phyloP scores from a whole-genome alignment of 352 stramenopile genomes.

The Nothophytophthora sp. region DNA sequence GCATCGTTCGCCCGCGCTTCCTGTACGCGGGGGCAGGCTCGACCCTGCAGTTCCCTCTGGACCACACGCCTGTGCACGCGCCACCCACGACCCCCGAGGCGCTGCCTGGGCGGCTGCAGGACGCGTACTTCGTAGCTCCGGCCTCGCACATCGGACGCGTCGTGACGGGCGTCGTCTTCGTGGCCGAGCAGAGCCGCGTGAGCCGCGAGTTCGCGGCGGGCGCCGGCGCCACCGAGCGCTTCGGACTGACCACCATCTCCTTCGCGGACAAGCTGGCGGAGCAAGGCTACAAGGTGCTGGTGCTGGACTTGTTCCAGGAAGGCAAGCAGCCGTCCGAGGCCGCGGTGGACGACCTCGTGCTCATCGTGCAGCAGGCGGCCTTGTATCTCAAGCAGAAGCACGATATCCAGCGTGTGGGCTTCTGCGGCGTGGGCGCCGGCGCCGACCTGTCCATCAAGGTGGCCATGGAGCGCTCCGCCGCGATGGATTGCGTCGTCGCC shows the following conservation, averaged over 20 bases:
- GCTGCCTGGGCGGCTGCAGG: slow-evolving; percentile 16
- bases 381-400: slow-evolving; percentile 70
- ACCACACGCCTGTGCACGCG: slow-evolving; percentile 11
- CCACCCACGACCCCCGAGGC: background rate
- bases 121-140: slow-evolving; percentile 74
- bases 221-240: slow-evolving; percentile 24
- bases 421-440: slow-evolving; percentile 66
- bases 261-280: slow-evolving; percentile 89
- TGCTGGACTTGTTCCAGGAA: slow-evolving; percentile 54
- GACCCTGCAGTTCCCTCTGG: slow-evolving; percentile 45
- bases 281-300: slow-evolving; percentile 88
- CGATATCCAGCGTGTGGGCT: slow-evolving; percentile 71
- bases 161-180: slow-evolving; percentile 80
- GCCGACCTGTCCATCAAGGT: slow-evolving; percentile 73
- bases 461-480: slow-evolving; percentile 36
- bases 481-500: slow-evolving; percentile 65
- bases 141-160: slow-evolving; percentile 80
- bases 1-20: slow-evolving; percentile 44
- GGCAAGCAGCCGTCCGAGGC: slow-evolving; percentile 10
- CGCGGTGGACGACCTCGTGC: slow-evolving; percentile 21
- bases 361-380: slow-evolving; percentile 44
- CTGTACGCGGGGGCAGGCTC: slow-evolving; percentile 48
- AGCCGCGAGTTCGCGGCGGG: slow-evolving; percentile 29
- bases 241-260: slow-evolving; percentile 58
- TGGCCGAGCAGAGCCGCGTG: slow-evolving; percentile 42